Base-by-base conservation (phyloP, 768 basidiomycete genomes). In the Boletellus emodensis region DNA sequence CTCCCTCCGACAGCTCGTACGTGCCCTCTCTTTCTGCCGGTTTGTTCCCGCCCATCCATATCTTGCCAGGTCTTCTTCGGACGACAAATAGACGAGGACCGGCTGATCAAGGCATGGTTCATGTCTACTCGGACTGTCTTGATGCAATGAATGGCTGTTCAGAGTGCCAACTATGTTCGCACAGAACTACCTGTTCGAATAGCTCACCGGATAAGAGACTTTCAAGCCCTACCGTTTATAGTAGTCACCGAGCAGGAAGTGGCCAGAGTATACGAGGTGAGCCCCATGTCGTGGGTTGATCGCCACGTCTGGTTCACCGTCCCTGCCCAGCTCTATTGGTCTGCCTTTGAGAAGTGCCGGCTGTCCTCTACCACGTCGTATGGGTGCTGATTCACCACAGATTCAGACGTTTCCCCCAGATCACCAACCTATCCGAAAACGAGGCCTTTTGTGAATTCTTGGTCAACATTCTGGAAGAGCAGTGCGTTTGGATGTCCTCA, bases 111-210 rank as follows among this genome's bases (percentile, higher is more conserved):
- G 74, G 90, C 80, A 58, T 34, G 72, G 44, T 15, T 45, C 30
- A 12, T 30, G 18, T 44, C 44, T 37, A 12, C 26, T 28, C 18
- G 33, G 41, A 13, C 4, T 3, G 3, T 46, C 15, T 22, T 18
- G 30, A 6, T 38, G 5, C 45, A 34, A 49, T 37, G 22, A 39
- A 49, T 37, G 8, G 40, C 37, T 32, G 20, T 28, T 17, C 44
- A 93, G 90, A 90, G 87, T 55, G 91, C 89, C 46, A 93, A 93
- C 65, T 91, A 93, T 68, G 90, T 95, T 38, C 83, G 91, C 45
- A 88, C 87, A 5, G 92, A 95, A 62, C 71, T 95, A 6, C 92
- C 93, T 10, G 83, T 92, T 13, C 82, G 92, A 34, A 87, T 94
- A 60, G 86, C 91, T 4, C 92, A 94, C 66, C 80, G 93, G 41